Base-by-base conservation (phyloP, 169 alveolate species). In the Amoebophrya sp. region DNA sequence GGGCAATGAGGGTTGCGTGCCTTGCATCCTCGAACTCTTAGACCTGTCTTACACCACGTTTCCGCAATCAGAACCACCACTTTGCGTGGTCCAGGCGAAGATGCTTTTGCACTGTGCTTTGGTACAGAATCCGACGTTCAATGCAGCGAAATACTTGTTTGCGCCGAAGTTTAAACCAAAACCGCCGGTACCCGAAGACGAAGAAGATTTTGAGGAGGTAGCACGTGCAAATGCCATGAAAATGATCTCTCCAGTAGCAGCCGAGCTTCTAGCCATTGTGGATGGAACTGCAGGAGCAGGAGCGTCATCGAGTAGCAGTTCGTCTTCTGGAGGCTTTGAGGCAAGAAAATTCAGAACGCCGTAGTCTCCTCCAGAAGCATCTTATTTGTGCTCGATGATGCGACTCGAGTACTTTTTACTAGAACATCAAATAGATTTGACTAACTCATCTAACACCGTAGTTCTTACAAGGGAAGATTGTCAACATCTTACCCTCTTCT, bases 81-180 rank as follows among this genome's bases (percentile, higher is more conserved):
- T 65, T 6, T 6, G 33, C 33, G 83, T 65, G 83, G n/a, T 65
- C 83, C 83, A 65, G 83, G 83, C 83, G 83, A 65, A 65, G 83
- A 1, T 0, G 83, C n/a, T 65, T 29, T 36, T 65, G 36, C n/a
- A 65, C 83, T 6, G 36, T 26, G 2, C 33, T 36, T 26, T 65
- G 83, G 38, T 65, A 36, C 83, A 65, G 26, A 65, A 65, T 18
- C 83, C 83, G 83, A 65, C 83, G 83, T 65, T 65, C 83, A 65
- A 65, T 36, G 0, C 33, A 29, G 83, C 83, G 83, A 65, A 65
- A 36, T 65, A 65, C 26, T 36, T 65, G 33, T 65, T 65, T 26
- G 83, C 83, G 83, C 83, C 83, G 36, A 65, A 65, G 83, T 65
- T 65, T 36, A 65, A 18, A 36, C 83, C 83, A 29, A 65, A 65